These are phyloP conservation scores for Cyclostephanos invisitatus DNA, from an alignment of 108 stramenopile genomes.

Conservation along the genomic window DNA sequence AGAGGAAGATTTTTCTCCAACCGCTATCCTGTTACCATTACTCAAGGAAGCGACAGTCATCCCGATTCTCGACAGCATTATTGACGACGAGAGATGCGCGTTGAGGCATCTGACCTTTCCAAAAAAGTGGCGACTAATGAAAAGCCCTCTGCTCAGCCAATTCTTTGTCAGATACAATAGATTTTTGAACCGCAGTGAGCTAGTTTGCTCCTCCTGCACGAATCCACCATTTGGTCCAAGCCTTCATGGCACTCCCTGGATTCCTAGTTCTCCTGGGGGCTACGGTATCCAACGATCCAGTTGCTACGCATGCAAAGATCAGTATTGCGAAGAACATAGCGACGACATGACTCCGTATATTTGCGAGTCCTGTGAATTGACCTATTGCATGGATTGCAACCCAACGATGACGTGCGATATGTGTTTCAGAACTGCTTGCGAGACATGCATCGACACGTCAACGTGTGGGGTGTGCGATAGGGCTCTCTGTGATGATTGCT, in stretches of 20 bases:
- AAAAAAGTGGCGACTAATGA: constrained; percentile 5
- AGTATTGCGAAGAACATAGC: constrained; percentile 13
- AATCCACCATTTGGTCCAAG: too few species aligned
- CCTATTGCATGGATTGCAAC: constrained; percentile 11
- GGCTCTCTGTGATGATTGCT: constrained; percentile 1
- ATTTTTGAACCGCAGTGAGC: background rate
- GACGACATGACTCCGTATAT: background rate
- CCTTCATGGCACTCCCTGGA: too few species aligned
- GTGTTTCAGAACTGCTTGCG: constrained; percentile 1
- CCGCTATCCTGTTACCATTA: too few species aligned
- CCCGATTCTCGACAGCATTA: constrained; percentile 30
- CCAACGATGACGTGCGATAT: background rate
- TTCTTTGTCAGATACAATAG: constrained; percentile 18
- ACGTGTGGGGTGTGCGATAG: constrained; percentile 15
- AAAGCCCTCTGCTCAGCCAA: background rate
- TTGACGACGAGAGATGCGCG: constrained; percentile 11
- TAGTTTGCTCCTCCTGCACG: background rate
- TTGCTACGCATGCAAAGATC: constrained; percentile 20
- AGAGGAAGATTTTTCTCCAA: too few species aligned
- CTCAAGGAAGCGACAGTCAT: constrained; percentile 10
- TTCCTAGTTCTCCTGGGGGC: too few species aligned
- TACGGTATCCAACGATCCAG: constrained; percentile 14
- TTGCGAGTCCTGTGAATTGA: constrained; percentile 9
- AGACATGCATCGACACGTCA: background rate
- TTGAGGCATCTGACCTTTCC: constrained; percentile 22